Base-by-base conservation (phyloP, 305 asterid species). In the Fraxinus xanthoxyloides region DNA sequence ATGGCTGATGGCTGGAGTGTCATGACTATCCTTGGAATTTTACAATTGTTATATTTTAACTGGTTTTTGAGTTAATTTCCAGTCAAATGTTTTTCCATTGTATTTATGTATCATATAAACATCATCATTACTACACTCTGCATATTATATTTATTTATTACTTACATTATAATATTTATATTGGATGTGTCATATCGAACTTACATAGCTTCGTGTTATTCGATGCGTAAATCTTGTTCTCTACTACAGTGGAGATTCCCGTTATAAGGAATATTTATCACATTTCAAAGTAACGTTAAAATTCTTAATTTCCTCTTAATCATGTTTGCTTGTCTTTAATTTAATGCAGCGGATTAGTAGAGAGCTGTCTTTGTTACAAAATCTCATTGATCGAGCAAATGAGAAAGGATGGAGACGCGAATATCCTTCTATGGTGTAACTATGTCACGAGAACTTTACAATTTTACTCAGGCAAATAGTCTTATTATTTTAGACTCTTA, bases 401-500 rank as follows among this genome's bases (percentile, higher is more conserved):
- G 98, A 92, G 84, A 93, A 94, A 92, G 99, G 99, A 77, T 86
- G 97, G 92, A 93, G 94, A 83, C 78, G 84, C 4, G 87, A 92
- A 94, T 95, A 95, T 95, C 99, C 98, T 92, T 92, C 85, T 40
- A 23, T 34, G 40, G 59, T 36, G 76, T 87, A 78, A 63, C 73
- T 82, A 31, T 72, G 31, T 65, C 77, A 61, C 77, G 72, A 32
- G 28, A 38, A 81, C 72, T 51, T 79, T 51, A n/a, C 72, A 36
- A 3, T 9, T 26, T 65, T 13, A 46, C 35, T 12, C 19, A 65
- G 56, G 36, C 34, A 9, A 28, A 10, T 24, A 67, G 36, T 28
- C 74, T 65, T 12, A 12, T 3, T 13, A 26, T 24, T 61, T 61
- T 51, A 17, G 23, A 6, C 4, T 59, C 24, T 21, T 21, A 1